These are phyloP conservation scores for Sarcodon aspratus DNA, from an alignment of 768 basidiomycete genomes.

Conservation along the genomic window DNA sequence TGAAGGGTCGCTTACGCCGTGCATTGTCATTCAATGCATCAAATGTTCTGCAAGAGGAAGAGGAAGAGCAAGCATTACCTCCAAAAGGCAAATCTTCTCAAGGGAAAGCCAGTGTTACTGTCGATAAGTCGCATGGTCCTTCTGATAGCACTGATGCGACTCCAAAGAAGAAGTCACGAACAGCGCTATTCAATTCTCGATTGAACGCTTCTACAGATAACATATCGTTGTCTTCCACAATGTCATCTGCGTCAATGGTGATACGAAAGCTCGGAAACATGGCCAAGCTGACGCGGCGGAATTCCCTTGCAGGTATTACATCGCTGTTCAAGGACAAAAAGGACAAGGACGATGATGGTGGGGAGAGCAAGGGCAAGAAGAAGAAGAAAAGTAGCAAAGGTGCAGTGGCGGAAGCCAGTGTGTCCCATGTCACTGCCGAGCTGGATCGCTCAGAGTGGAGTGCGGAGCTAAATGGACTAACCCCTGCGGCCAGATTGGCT, in stretches of 20 bases:
- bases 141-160: background rate
- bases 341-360: slow-evolving; percentile 34
- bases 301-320: slow-evolving; percentile 85
- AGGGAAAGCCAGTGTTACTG: background rate
- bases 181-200: slow-evolving; percentile 79
- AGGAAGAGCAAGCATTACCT: slow-evolving; percentile 25
- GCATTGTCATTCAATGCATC: slow-evolving; percentile 58
- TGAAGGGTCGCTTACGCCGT: slow-evolving; percentile 69
- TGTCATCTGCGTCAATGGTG: slow-evolving; percentile 91
- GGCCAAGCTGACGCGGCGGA: slow-evolving; percentile 80
- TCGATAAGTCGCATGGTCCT: background rate
- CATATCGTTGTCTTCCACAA: slow-evolving; percentile 90
- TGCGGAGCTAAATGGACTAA: slow-evolving; percentile 57
- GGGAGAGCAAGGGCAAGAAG: slow-evolving; percentile 21
- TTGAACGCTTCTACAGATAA: slow-evolving; percentile 88
- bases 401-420: slow-evolving; percentile 52
- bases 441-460: slow-evolving; percentile 69
- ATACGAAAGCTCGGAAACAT: slow-evolving; percentile 91
- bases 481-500: slow-evolving; percentile 84
- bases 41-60: slow-evolving; percentile 46
- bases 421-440: slow-evolving; percentile 80
- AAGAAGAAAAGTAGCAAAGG: slow-evolving; percentile 49
- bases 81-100: slow-evolving; percentile 9
- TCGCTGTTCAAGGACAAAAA: slow-evolving; percentile 87
- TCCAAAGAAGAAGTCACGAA: slow-evolving; percentile 52